Evolutionary conservation across 495 filamentous ascomycete species (phyloP).

Genomic region (Neurospora terricola): DNA sequence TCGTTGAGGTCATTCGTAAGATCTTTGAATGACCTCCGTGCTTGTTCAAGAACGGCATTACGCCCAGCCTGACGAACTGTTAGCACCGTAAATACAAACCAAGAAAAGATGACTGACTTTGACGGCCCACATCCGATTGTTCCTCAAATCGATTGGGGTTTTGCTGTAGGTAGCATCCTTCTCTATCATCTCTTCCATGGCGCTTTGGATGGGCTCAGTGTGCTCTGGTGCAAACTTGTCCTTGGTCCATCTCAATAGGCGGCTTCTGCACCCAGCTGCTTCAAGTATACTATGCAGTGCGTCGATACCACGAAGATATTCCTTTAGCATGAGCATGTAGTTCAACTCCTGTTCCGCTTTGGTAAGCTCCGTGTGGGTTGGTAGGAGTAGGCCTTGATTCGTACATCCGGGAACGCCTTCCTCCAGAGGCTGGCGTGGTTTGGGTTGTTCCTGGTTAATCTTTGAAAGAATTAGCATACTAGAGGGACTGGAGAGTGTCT

Average conservation of each 20-base stretch:
- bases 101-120: constrained; percentile 42
- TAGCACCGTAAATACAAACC: neutral
- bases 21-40: constrained; percentile 79
- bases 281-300: constrained; percentile 59
- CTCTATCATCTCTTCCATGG: constrained; percentile 69
- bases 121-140: constrained; percentile 88
- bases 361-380: constrained; percentile 25
- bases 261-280: constrained; percentile 46
- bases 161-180: constrained; percentile 69
- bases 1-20: constrained; percentile 65
- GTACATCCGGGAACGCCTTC: constrained; percentile 9
- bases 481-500: neutral
- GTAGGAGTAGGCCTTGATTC: constrained; percentile 33
- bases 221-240: constrained; percentile 55
- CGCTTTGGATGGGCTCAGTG: constrained; percentile 45
- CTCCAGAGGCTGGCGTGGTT: constrained; percentile 3
- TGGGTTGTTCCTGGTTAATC: neutral
- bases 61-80: constrained; percentile 53
- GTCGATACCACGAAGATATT: constrained; percentile 59
- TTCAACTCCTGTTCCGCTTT: constrained; percentile 17
- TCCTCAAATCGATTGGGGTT: constrained; percentile 74
- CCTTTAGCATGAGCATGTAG: constrained; percentile 29
- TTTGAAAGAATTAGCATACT: neutral
- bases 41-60: constrained; percentile 79
- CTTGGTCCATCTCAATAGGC: constrained; percentile 53